These are phyloP conservation scores for Pichia sp. DNA, from an alignment of 1,139 yeast species.

Conservation along the genomic window DNA sequence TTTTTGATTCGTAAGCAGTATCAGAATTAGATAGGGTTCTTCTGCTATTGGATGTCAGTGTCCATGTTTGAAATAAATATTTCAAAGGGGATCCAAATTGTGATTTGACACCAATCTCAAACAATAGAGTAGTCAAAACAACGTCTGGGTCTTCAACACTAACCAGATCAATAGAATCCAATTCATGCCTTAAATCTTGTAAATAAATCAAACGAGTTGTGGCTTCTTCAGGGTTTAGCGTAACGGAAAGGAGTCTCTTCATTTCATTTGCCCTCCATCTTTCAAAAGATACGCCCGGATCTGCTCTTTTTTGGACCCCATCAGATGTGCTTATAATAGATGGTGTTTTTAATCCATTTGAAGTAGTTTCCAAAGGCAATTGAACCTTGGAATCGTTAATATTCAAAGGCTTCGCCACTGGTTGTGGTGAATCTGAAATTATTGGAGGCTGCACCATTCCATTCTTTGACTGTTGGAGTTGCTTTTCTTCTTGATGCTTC, in stretches of 20 bases:
- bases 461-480: no score
- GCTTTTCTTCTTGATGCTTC: no score
- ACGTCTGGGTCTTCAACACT: conserved; percentile 30
- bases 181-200: conserved; percentile 30
- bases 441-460: no score
- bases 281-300: conserved; percentile 8
- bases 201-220: conserved; percentile 25
- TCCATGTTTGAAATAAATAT: conserved; percentile 40
- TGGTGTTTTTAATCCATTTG: no score
- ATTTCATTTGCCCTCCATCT: conserved; percentile 29
- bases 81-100: conserved; percentile 31
- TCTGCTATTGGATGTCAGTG: conserved; percentile 26
- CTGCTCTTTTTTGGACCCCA: no score
- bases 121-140: conserved; percentile 44
- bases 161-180: conserved; percentile 8
- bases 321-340: no score
- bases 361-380: no score
- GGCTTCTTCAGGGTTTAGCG: conserved; percentile 22
- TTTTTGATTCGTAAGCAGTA: conserved; percentile 29
- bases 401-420: no score
- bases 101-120: conserved; percentile 39
- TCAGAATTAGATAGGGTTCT: not conserved
- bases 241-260: conserved; percentile 34
- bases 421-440: no score
- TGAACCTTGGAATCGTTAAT: no score